Evolutionary conservation across 1,139 yeast genomes (phyloP).

Genomic region (Protomyces arabidopsidicola): DNA sequence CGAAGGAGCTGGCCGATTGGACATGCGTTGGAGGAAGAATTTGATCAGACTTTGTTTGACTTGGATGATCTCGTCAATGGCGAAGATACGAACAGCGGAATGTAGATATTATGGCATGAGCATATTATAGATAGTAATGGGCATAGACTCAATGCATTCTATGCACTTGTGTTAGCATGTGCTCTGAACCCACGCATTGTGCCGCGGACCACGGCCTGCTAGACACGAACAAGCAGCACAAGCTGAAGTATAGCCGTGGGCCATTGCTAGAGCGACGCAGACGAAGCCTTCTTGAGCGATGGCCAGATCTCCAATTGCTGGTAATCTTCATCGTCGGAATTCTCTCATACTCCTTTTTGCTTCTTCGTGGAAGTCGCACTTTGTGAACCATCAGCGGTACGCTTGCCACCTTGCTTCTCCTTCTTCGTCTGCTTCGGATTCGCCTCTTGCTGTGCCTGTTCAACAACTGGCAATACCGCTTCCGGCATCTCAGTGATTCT

Average conservation of each 20-base stretch:
- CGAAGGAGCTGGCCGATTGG: slow-evolving; percentile 18
- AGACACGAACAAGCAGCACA: too few species aligned
- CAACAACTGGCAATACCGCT: neutral
- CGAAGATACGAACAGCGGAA: neutral
- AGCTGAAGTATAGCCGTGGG: too few species aligned
- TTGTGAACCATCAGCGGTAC: neutral
- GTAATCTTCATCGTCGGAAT: neutral
- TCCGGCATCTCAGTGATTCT: slow-evolving; percentile 28
- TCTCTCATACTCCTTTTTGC: neutral
- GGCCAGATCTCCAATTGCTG: too few species aligned
- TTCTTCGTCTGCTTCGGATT: neutral
- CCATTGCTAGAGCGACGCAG: too few species aligned
- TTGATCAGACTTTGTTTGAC: slow-evolving; percentile 3
- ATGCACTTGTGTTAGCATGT: too few species aligned
- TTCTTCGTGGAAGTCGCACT: neutral
- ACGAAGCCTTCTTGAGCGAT: too few species aligned
- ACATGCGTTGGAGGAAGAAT: slow-evolving; percentile 20
- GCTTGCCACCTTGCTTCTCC: neutral
- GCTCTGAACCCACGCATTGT: too few species aligned
- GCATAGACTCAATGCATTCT: too few species aligned
- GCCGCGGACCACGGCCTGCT: too few species aligned
- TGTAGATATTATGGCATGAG: too few species aligned
- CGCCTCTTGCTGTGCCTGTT: neutral
- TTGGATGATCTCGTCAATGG: slow-evolving; percentile 16
- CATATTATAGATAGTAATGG: too few species aligned